Conservation (phyloP, 2,329 filamentous ascomycete genomes). For the Fusarium foetens region DNA sequence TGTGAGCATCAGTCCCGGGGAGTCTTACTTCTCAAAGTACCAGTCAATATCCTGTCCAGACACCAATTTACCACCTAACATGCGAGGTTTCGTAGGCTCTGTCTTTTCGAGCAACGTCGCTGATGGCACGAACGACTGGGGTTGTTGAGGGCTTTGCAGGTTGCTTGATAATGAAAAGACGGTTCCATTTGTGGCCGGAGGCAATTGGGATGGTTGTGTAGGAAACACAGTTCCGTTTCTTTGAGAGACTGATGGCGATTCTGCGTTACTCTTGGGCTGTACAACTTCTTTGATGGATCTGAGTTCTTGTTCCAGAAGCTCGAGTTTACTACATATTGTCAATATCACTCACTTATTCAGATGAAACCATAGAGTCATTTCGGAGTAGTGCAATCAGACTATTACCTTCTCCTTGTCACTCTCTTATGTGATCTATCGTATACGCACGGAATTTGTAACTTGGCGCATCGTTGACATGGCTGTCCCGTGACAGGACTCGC, state of each 20-base stretch:
- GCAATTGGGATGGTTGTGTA: conserved; percentile 24
- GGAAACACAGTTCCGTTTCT: conserved; percentile 40
- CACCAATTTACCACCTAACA: conserved; percentile 59
- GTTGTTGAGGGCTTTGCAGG: conserved; percentile 5
- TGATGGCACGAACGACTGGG: conserved; percentile 7
- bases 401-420: conserved; percentile 57
- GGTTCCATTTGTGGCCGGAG: conserved; percentile 7
- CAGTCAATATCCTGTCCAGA: conserved; percentile 64
- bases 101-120: conserved; percentile 31
- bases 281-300: conserved; percentile 65
- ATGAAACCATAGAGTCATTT: background rate
- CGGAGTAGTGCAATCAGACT: background rate
- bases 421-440: conserved; percentile 61
- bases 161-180: conserved; percentile 15
- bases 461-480: conserved; percentile 58
- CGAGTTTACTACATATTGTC: conserved; percentile 58
- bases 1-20: background rate
- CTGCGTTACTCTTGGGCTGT: conserved; percentile 39
- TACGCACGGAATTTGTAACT: conserved; percentile 56
- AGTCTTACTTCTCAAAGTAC: conserved; percentile 62
- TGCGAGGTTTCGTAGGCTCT: conserved; percentile 53
- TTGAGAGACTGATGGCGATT: conserved; percentile 44
- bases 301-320: conserved; percentile 65
- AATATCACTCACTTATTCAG: conserved; percentile 16
- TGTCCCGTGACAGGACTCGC: conserved; percentile 52